Evolutionary conservation across 2,329 filamentous ascomycete species (phyloP), one percentile per base, ranked within the genome.

Genomic region (Xylaria digitata): DNA sequence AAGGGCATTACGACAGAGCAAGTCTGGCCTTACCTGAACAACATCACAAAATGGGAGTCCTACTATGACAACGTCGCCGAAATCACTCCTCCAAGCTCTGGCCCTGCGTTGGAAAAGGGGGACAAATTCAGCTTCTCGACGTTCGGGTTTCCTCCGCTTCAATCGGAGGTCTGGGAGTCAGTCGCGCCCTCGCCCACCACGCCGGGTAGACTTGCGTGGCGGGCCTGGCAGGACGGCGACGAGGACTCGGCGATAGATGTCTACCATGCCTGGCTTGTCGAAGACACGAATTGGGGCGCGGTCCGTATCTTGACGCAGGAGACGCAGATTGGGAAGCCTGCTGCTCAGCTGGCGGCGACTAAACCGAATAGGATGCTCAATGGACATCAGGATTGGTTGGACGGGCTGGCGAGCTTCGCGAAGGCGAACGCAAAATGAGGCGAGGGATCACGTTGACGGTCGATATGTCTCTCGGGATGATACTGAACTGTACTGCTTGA

Each of bases 291-390:
- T 19, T 75, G 72, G 49, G 71, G 73, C 4, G 69, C 70, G 13
- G 75, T 76, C 34, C 63, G 74, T 9, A 73, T 77, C 30, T 42
- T 75, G 64, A 77, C 74, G 3, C 75, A 77, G 63, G 75, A 77
- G 58, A 74, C 73, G 40, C 75, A 77, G 53, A 71, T 76, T 45
- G 75, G 75, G 11, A 70, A 73, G 49, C 71, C 71, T 0, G 73
- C 71, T 15, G 48, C 43, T 32, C 32, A 72, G 40, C 42, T 74
- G 58, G 62, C 74, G 3, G 65, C 52, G 1, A 62, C 40, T 2
- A 75, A 70, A 63, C 74, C 73, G 0, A 76, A 75, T 55, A 68
- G 65, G 21, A 76, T 76, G 72, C 43, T 77, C 34, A 66, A 73
- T 15, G 75, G 73, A 6, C 75, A 77, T 48, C 75, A 77, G 65